Base-by-base conservation (phyloP, 345 rosid genomes). In the Durio zibethinus region DNA sequence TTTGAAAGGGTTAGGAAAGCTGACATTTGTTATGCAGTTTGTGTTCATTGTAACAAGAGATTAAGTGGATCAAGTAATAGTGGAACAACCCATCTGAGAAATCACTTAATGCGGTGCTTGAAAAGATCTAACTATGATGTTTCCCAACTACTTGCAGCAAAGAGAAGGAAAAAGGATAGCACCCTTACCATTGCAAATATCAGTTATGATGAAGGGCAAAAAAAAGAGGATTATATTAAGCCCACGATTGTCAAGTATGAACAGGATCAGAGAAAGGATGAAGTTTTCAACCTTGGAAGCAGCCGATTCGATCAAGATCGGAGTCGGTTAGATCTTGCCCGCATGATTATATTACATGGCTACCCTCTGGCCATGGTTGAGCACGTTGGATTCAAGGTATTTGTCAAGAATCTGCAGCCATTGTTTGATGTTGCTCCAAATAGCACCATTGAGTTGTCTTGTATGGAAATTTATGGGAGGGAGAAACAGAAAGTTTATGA, bases 341-440 rank as follows among this genome's bases (percentile, higher is more conserved):
- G 50, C 8, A 65, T 65, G 71, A 65, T 65, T 40, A 40, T 65
- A 65, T 65, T 65, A 11, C 71, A 38, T 38, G 50, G 27, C 71
- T 65, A 65, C 31, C 50, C 71, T 0, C 40, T 65, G 10, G 9
- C 71, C 31, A 65, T 65, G 71, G 29, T 65, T n/a, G 50, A 65
- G 31, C 71, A 65, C 40, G 71, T 65, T 65, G 71, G 71, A 40
- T 65, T 65, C 29, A 65, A 38, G 50, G 50, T 65, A 65, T 65
- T 65, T 65, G 48, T 65, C 71, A 65, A 40, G 71, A 65, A 65
- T 40, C 48, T 65, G 21, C 71, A 38, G 71, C 71, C 71, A 38
- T 40, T 65, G 18, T 38, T 65, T n/a, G 71, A 65, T 38, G 50
- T 40, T 38, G 18, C 3, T 18, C 18, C 50, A 7, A 21, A 40